These are phyloP conservation scores for Gamsiella multidivaricata DNA, from an alignment of 192 early-diverging fungal species.

Conservation along the genomic window DNA sequence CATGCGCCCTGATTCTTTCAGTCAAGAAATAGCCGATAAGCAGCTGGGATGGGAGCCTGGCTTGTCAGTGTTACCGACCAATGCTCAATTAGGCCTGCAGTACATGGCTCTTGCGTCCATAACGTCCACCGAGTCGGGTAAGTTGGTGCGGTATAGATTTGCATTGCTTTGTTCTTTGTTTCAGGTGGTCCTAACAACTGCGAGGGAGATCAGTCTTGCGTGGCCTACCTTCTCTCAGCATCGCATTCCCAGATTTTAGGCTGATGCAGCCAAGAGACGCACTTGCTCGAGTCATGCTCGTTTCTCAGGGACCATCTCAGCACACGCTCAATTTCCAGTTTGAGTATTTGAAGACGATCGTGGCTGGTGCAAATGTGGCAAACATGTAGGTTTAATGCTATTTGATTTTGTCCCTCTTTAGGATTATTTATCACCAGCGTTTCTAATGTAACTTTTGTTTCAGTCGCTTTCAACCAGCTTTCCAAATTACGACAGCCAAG, in stretches of 20 bases:
- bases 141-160: not conserved
- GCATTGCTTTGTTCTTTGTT: not conserved
- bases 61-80: slow-evolving; percentile 21
- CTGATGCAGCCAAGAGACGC: slow-evolving; percentile 3
- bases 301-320: not conserved
- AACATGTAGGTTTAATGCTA: slow-evolving; percentile 18
- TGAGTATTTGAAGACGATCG: slow-evolving; percentile 23
- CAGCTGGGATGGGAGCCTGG: too few relatives aligned
- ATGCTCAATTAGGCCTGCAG: slow-evolving; percentile 30
- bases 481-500: slow-evolving; percentile 11
- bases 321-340: slow-evolving; percentile 12
- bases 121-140: slow-evolving; percentile 36
- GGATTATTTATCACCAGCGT: not conserved
- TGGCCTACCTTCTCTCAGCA: slow-evolving; percentile 24
- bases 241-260: slow-evolving; percentile 30
- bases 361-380: slow-evolving; percentile 12
- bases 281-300: not conserved
- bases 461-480: slow-evolving; percentile 23
- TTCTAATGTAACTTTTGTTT: not conserved
- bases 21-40: too few relatives aligned
- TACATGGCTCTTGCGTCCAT: slow-evolving; percentile 38
- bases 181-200: not conserved
- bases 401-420: not conserved
- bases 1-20: too few relatives aligned
- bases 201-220: not conserved